Evolutionary conservation across 2,329 filamentous ascomycete species (phyloP).

Genomic region (Didymella sp.): DNA sequence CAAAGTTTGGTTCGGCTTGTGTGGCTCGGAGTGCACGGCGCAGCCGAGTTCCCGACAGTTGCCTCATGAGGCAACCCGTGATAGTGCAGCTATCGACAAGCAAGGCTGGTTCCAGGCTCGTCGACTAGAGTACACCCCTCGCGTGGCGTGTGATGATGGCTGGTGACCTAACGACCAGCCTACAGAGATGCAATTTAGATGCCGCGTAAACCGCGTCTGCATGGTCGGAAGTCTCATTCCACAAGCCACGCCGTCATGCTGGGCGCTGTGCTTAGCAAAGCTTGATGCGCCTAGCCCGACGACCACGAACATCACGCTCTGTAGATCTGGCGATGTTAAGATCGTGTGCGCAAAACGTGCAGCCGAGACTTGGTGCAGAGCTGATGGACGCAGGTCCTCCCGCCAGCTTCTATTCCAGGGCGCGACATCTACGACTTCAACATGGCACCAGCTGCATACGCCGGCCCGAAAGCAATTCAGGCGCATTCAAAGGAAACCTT

Average conservation of each 20-base stretch:
- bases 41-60: neutral
- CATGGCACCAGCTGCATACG: neutral
- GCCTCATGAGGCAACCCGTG: neutral
- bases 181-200: neutral
- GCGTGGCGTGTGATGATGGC: neutral
- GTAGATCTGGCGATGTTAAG: neutral
- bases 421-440: neutral
- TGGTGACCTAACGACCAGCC: neutral
- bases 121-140: slow-evolving; percentile 2
- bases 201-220: neutral
- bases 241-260: slow-evolving; percentile 10
- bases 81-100: neutral
- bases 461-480: neutral
- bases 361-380: neutral
- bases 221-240: neutral
- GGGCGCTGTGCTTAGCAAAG: neutral
- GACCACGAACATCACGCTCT: neutral
- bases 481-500: slow-evolving; percentile 4
- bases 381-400: neutral
- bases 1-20: neutral
- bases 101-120: neutral
- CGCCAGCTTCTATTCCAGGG: too few relatives aligned
- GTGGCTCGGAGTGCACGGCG: neutral
- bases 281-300: neutral
- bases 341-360: neutral